A percentile compares a stretch with the other conserved stretches of the same genome.
Evolutionary conservation across 441 rosid genomes (phyloP).

Genomic region (Geranium incanum): DNA sequence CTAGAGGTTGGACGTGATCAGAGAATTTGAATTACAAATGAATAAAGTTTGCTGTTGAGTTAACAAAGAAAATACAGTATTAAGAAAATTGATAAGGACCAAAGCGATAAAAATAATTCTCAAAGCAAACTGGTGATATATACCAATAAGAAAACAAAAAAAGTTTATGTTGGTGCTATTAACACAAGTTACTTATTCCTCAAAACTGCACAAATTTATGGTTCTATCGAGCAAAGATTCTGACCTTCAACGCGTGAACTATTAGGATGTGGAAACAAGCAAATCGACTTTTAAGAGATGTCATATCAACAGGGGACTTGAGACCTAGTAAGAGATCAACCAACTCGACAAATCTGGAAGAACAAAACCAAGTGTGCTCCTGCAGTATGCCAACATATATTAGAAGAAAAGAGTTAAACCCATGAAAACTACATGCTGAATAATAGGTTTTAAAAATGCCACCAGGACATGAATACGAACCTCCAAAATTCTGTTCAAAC

Average conservation of each 20-base stretch:
- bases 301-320: constrained; percentile 42
- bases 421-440: constrained; percentile 4
- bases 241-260: constrained; percentile 65
- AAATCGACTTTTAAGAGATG: constrained; percentile 56
- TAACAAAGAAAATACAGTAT: not conserved
- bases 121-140: not conserved
- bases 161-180: not conserved
- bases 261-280: constrained; percentile 60
- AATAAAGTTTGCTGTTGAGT: not conserved
- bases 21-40: not conserved
- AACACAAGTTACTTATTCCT: constrained; percentile 8
- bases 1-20: not conserved
- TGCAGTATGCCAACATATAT: constrained; percentile 31
- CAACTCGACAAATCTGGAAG: constrained; percentile 57
- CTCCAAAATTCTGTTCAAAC: constrained; percentile 67
- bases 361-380: constrained; percentile 75
- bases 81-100: not conserved
- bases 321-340: constrained; percentile 56
- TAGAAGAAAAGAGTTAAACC: constrained; percentile 17
- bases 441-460: constrained; percentile 6
- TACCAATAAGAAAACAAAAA: not conserved
- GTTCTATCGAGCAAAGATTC: constrained; percentile 10
- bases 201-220: constrained; percentile 13
- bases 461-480: constrained; percentile 29
- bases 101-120: not conserved